A percentile compares a stretch with the other conserved stretches of the same genome.
These are phyloP conservation scores for Fonsecaea pedrosoi DNA, from an alignment of 2,329 filamentous ascomycete species.

Conservation along the genomic window DNA sequence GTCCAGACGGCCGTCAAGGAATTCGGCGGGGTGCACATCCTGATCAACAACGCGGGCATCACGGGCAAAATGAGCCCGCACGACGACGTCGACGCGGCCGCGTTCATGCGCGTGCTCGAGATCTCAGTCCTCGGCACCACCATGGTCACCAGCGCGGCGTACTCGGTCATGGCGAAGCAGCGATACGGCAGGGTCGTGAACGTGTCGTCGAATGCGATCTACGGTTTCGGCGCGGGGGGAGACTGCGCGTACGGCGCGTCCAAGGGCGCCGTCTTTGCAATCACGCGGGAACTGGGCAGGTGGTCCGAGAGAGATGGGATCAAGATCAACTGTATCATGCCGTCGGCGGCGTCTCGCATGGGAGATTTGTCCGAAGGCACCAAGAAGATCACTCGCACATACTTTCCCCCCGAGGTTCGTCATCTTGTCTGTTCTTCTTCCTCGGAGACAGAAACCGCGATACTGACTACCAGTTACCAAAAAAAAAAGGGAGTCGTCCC, in stretches of 20 bases:
- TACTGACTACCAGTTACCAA: background rate
- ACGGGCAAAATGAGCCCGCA: constrained; percentile 41
- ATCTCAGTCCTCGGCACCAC: constrained; percentile 24
- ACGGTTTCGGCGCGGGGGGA: constrained; percentile 33
- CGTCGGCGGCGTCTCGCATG: constrained; percentile 29
- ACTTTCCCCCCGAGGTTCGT: constrained; percentile 28
- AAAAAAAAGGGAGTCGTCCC: constrained; percentile 18
- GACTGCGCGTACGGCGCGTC: constrained; percentile 79
- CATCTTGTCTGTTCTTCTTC: too few relatives aligned
- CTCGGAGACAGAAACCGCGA: too few relatives aligned
- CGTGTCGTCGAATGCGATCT: constrained; percentile 37
- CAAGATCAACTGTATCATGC: constrained; percentile 30
- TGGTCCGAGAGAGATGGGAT: constrained; percentile 27
- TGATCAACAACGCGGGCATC: constrained; percentile 62
- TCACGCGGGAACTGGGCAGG: constrained; percentile 78
- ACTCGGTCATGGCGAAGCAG: constrained; percentile 28
- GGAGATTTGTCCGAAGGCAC: constrained; percentile 27
- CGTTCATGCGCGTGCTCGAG: constrained; percentile 28
- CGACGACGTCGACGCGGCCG: constrained; percentile 19
- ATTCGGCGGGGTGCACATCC: constrained; percentile 53
- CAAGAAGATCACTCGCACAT: constrained; percentile 23
- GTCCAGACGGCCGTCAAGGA: constrained; percentile 46
- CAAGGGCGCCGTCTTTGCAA: constrained; percentile 87
- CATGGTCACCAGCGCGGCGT: constrained; percentile 23
- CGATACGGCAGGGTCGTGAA: constrained; percentile 27